Base-by-base conservation (phyloP, 2,329 filamentous ascomycete genomes). In the Paecilomyces sp. region DNA sequence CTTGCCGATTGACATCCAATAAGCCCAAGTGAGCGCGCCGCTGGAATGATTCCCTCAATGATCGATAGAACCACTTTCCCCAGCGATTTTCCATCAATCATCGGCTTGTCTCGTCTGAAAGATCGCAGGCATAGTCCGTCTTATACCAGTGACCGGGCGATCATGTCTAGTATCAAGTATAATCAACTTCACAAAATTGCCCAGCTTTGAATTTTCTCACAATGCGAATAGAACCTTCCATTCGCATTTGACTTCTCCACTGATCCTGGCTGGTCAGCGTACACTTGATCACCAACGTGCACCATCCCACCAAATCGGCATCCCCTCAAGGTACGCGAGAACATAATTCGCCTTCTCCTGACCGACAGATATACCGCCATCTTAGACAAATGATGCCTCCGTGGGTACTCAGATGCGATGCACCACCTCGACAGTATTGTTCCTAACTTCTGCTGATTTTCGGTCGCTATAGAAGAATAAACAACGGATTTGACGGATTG, bases 261-360 rank as follows among this genome's bases (percentile, higher is more conserved):
- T 1, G 13, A 30, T 13, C 33, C 3, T 56, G 47, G 72, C 3
- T 56, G 47, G 72, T 72, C n/a, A 67, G 66, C 64, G 67, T 64
- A 15, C 60, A 64, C 65, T 60, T 63, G 58, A 28, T 64, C 65
- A 58, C 63, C 64, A 7, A 12, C 22, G 2, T 3, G 51, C 31
- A 50, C 15, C 80, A 83, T 82, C 83, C 85, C 87, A n/a, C n/a
- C n/a, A n/a, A n/a, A n/a, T n/a, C n/a, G n/a, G n/a, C n/a, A 83
- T 82, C 83, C 85, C 87, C 68, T 88, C 86, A 61, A 88, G 88
- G 67, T 88, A 88, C 1, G 87, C 86, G 41, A 88, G 79, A 1
- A 90, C 87, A 1, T 87, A 88, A 57, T 90, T 88, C 79, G 88
- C 85, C 76, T 90, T 90, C 63, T 87, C 82, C 69, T 88, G 84